Evolutionary conservation across 257 asterid species (phyloP).

Genomic region (Fraxinus excelsior): DNA sequence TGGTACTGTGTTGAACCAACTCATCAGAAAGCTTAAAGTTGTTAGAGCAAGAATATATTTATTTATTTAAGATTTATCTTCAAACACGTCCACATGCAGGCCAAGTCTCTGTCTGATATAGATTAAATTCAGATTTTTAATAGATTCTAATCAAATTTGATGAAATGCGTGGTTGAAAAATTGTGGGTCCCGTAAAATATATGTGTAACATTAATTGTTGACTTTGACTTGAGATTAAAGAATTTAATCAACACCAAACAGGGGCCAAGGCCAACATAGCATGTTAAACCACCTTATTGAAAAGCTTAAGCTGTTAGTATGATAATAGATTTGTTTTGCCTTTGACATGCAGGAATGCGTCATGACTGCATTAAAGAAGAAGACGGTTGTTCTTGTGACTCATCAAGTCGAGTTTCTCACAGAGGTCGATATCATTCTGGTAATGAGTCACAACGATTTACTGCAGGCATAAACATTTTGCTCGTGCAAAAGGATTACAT

Average conservation of each 20-base stretch:
- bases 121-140: too few relatives aligned
- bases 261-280: background rate
- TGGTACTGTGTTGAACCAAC: background rate
- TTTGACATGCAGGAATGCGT: slow-evolving; percentile 61
- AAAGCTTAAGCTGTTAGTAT: background rate
- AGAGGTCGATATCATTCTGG: slow-evolving; percentile 67
- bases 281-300: background rate
- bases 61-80: too few relatives aligned
- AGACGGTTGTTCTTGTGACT: slow-evolving; percentile 76
- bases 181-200: too few relatives aligned
- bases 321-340: background rate
- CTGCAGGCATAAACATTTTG: background rate
- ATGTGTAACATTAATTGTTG: too few relatives aligned
- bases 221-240: too few relatives aligned
- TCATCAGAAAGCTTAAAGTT: background rate
- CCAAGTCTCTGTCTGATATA: too few relatives aligned
- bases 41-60: too few relatives aligned
- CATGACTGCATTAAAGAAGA: slow-evolving; percentile 61
- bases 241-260: too few relatives aligned
- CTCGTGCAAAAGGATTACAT: background rate
- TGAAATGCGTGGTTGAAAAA: too few relatives aligned
- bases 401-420: slow-evolving; percentile 83
- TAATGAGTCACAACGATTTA: slow-evolving; percentile 17
- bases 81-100: too few relatives aligned
- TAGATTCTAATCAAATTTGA: too few relatives aligned